phyloP scores from a whole-genome alignment of 2,329 filamentous ascomycete species.

The Akanthomyces dipterigenus region DNA sequence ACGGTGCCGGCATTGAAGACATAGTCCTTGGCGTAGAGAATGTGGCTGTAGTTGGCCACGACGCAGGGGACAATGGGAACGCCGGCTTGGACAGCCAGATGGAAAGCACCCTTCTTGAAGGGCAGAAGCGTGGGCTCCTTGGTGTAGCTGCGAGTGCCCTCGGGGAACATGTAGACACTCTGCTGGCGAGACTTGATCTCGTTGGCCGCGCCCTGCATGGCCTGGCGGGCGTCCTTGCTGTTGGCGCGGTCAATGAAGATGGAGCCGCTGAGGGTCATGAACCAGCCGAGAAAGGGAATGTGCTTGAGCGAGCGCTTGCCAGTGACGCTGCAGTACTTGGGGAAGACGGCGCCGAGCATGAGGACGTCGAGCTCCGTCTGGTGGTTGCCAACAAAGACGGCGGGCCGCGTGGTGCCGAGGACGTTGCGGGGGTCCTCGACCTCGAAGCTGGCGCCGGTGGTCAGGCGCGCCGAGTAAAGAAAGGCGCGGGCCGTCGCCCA shows the following conservation, averaged over 20 bases:
- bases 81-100: slow-evolving; percentile 87
- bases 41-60: slow-evolving; percentile 70
- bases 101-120: slow-evolving; percentile 99
- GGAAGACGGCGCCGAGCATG: slow-evolving; percentile 84
- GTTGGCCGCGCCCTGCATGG: slow-evolving; percentile 74
- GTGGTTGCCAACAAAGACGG: slow-evolving; percentile 90
- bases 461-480: slow-evolving; percentile 67
- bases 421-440: slow-evolving; percentile 60
- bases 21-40: slow-evolving; percentile 57
- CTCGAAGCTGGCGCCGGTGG: slow-evolving; percentile 72
- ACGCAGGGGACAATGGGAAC: slow-evolving; percentile 88
- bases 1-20: slow-evolving; percentile 64
- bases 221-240: slow-evolving; percentile 70
- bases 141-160: slow-evolving; percentile 88
- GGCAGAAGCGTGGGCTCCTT: slow-evolving; percentile 74
- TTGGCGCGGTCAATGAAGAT: slow-evolving; percentile 95
- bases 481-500: slow-evolving; percentile 78
- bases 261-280: slow-evolving; percentile 79
- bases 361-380: slow-evolving; percentile 94
- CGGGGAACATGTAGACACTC: slow-evolving; percentile 81
- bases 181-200: slow-evolving; percentile 69
- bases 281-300: slow-evolving; percentile 86
- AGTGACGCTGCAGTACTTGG: slow-evolving; percentile 84
- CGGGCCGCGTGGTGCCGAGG: slow-evolving; percentile 63
- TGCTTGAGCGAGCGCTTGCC: slow-evolving; percentile 79